These are phyloP conservation scores for Lomentospora prolificans DNA, from an alignment of 2,329 filamentous ascomycete species.

Conservation along the genomic window DNA sequence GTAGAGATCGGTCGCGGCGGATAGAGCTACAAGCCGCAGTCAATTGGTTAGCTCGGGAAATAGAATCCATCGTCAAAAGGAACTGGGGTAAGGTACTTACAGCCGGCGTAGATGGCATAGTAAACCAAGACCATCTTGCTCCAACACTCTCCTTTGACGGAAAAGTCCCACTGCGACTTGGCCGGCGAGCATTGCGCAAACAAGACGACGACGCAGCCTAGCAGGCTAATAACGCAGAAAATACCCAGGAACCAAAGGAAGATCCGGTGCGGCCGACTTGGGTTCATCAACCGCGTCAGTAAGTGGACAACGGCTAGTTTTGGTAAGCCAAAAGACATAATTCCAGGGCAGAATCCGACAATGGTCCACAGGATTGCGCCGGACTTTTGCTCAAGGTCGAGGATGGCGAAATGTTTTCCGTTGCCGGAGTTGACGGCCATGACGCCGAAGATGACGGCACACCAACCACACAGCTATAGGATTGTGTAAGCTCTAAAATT, in stretches of 20 bases:
- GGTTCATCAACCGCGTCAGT: conserved; percentile 17
- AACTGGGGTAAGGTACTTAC: neutral
- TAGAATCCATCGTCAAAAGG: neutral
- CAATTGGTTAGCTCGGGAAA: too few species aligned
- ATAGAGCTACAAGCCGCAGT: too few species aligned
- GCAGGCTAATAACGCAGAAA: conserved; percentile 12
- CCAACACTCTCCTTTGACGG: conserved; percentile 13
- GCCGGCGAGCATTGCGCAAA: conserved; percentile 17
- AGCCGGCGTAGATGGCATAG: conserved; percentile 6
- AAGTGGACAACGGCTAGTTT: conserved; percentile 20
- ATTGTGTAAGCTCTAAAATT: neutral
- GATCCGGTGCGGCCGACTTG: conserved; percentile 12
- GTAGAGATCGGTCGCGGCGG: conserved; percentile 29
- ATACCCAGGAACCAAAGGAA: conserved; percentile 17
- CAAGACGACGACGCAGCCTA: conserved; percentile 14
- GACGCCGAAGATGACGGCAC: conserved; percentile 13
- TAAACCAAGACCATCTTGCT: conserved; percentile 11
- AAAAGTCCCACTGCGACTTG: conserved; percentile 16
- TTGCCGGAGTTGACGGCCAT: conserved; percentile 14
- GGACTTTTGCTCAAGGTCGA: conserved; percentile 10
- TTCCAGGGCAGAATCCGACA: conserved; percentile 18
- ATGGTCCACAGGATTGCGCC: conserved; percentile 15
- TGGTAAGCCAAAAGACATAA: conserved; percentile 18
- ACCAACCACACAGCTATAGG: conserved; percentile 11
- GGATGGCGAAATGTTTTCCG: conserved; percentile 13